Conservation (phyloP, 345 rosid species). For the Euphorbia pulcherrima region DNA sequence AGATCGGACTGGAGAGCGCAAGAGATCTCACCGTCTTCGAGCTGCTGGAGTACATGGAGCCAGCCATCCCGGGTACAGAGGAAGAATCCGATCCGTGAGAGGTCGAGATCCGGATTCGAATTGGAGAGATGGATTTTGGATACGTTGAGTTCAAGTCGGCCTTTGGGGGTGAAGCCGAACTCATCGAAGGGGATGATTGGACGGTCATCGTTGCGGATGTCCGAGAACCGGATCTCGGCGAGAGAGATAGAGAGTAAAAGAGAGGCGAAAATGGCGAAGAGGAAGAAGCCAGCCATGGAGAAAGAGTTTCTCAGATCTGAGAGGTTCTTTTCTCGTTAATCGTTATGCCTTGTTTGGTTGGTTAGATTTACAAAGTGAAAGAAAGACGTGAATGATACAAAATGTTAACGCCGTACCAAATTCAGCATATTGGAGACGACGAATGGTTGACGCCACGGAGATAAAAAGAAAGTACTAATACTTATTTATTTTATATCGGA, state of each 20-base stretch:
- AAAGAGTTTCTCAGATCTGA: conserved; percentile 9
- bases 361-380: background rate
- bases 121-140: conserved; percentile 49
- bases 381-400: no score
- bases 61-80: conserved; percentile 85
- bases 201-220: conserved; percentile 71
- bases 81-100: conserved; percentile 77
- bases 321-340: background rate
- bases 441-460: no score
- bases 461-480: no score
- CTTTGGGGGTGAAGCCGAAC: conserved; percentile 87
- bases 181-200: conserved; percentile 70
- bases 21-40: conserved; percentile 64
- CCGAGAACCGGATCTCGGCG: conserved; percentile 67
- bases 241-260: conserved; percentile 28
- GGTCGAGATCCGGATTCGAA: conserved; percentile 55
- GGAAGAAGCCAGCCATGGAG: conserved; percentile 38
- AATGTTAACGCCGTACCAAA: background rate
- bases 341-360: background rate
- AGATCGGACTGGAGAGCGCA: conserved; percentile 71
- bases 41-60: conserved; percentile 68
- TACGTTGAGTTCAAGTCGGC: conserved; percentile 72
- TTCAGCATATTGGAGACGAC: background rate
- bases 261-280: conserved; percentile 17
- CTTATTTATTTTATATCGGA: no score